phyloP scores from a whole-genome alignment of 2,329 filamentous ascomycete genomes.

The Meredithiella fracta region DNA sequence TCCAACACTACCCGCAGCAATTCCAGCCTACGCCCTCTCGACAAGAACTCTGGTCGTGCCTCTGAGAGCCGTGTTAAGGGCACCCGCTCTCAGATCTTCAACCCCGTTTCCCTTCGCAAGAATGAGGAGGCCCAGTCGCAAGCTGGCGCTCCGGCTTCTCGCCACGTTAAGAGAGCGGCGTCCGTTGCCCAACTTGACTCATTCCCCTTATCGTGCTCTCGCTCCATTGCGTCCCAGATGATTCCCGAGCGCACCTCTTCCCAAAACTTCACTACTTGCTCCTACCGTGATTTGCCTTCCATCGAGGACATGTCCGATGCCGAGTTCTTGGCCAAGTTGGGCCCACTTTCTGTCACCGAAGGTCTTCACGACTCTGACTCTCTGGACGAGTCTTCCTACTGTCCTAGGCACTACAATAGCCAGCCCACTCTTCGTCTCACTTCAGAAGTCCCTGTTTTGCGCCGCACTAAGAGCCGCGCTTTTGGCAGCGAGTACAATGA shows the following conservation, averaged over 20 bases:
- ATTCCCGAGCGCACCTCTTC: conserved; percentile 6
- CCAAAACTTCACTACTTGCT: neutral
- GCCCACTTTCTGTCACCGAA: neutral
- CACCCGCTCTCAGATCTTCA: conserved; percentile 14
- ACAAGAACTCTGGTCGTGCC: conserved; percentile 23
- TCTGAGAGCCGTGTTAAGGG: conserved; percentile 22
- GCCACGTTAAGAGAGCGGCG: conserved; percentile 1
- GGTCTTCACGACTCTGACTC: neutral
- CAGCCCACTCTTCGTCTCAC: conserved; percentile 33
- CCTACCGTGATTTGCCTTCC: neutral
- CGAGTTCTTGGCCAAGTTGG: conserved; percentile 12
- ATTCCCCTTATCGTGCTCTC: conserved; percentile 13
- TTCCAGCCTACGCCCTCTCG: conserved; percentile 19
- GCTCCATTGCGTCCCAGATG: neutral
- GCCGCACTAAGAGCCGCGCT: conserved; percentile 30
- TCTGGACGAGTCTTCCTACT: conserved; percentile 17
- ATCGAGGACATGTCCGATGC: conserved; percentile 13
- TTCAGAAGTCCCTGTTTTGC: conserved; percentile 24
- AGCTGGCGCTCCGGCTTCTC: neutral
- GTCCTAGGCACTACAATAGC: conserved; percentile 35
- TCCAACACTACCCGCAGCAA: conserved; percentile 45
- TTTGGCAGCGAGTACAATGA: conserved; percentile 16
- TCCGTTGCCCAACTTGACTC: conserved; percentile 13
- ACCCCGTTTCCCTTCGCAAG: conserved; percentile 9
- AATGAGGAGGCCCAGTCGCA: conserved; percentile 7